Evolutionary conservation across 176 grass and related monocot species (phyloP), one percentile per base, ranked within the genome.

Genomic region (Carex cristatella): DNA sequence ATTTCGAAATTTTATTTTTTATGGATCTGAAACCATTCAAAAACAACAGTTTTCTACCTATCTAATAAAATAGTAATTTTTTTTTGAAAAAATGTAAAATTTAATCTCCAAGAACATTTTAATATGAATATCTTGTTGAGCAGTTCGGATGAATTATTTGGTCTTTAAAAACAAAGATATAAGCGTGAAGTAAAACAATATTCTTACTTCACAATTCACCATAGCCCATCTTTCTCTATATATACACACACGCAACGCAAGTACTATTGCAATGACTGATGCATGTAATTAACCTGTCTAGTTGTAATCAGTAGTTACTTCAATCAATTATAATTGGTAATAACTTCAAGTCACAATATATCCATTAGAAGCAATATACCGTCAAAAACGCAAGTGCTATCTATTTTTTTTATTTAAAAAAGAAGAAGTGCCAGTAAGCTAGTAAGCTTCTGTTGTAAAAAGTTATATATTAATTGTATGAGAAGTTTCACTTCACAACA

Each of bases 311-410:
- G 74, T 78, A 18, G 74, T 79, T 33, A 31, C 27, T 78, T 57
- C 53, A 79, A 79, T 35, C 74, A 79, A 35, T 40, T 40, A 79
- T 51, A 79, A 79, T 79, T 32, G 12, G 49, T 30, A 37, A 33
- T 58, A 53, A 79, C 74, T 79, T 79, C 14, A 79, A 79, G 74
- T 37, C 30, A 79, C 74, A 27, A 54, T 23, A 72, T 40, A 65
- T 65, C 53, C 74, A 58, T 56, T 79, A 79, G 13, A 57, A 32
- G 49, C 33, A 77, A 16, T 53, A 16, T 7, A 19, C 46, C 31
- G 10, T 49, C 23, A 53, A 53, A 49, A 51, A 10, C 46, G 5
- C 0, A 49, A 75, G 44, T 75, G 53, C 40, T 48, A 71, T 44
- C 4, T 44, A 44, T 44, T 6, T 44, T 6, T 44, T 6, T 71